Percentiles rank a stretch among this genome's conserved stretches.
Conservation (phyloP, 331 rosid species). For the Quercus tomentella region DNA sequence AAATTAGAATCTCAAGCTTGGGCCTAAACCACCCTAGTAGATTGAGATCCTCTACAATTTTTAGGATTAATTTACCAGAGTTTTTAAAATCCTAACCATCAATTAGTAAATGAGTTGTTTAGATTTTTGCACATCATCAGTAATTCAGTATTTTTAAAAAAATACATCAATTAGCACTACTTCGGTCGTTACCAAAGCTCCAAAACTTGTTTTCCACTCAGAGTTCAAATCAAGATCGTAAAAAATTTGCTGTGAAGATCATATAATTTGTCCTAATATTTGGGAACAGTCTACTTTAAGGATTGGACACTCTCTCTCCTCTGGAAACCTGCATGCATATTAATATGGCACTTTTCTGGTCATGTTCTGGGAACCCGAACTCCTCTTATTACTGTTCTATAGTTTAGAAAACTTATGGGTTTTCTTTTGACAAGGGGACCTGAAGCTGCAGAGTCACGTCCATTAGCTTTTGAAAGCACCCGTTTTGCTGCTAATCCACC, state of each 20-base stretch:
- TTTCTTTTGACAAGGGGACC: constrained; percentile 9
- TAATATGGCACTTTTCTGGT: not conserved
- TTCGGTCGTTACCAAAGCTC: too few relatives aligned
- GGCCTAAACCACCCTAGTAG: too few relatives aligned
- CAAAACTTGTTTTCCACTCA: too few relatives aligned
- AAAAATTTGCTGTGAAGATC: not conserved
- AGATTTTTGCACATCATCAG: too few relatives aligned
- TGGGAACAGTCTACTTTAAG: not conserved
- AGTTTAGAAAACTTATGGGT: not conserved
- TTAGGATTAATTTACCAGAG: too few relatives aligned
- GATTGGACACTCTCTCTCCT: not conserved
- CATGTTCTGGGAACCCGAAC: not conserved
- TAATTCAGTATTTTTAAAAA: too few relatives aligned
- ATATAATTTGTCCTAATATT: not conserved
- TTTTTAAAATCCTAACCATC: too few relatives aligned
- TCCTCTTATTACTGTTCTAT: not conserved
- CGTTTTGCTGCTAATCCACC: constrained; percentile 11
- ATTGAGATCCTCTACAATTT: too few relatives aligned
- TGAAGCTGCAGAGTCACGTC: constrained; percentile 4
- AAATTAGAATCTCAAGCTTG: too few relatives aligned
- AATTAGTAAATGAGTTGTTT: too few relatives aligned
- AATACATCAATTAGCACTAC: too few relatives aligned
- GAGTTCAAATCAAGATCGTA: too few relatives aligned
- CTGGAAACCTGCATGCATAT: not conserved
- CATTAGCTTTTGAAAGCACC: constrained; percentile 3